These are phyloP conservation scores for Blastocystis sp. DNA, from an alignment of 352 stramenopile species.

Conservation along the genomic window DNA sequence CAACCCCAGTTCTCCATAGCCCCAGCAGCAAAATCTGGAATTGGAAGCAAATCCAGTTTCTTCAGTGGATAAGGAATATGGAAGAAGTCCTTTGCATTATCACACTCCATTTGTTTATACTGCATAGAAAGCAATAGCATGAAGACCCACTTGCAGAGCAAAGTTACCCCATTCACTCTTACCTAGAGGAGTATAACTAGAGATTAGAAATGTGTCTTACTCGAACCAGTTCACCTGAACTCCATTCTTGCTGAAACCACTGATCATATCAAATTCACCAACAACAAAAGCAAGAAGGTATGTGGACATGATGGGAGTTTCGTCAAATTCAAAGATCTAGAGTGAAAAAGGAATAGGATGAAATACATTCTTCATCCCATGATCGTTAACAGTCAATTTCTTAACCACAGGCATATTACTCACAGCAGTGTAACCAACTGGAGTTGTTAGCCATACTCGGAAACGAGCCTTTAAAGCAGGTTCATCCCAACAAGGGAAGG, in stretches of 20 bases:
- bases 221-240: constrained; percentile 71
- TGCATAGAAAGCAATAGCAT: constrained; percentile 74
- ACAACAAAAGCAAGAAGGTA: constrained; percentile 90
- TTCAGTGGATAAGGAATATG: constrained; percentile 84
- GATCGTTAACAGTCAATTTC: constrained; percentile 66
- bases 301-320: constrained; percentile 89
- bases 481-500: constrained; percentile 95
- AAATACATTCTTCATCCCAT: constrained; percentile 63
- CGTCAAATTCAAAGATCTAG: constrained; percentile 63
- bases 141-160: constrained; percentile 75
- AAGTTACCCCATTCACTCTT: constrained; percentile 81
- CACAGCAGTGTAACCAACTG: constrained; percentile 80
- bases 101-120: not conserved
- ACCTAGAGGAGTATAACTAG: constrained; percentile 85
- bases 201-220: constrained; percentile 45
- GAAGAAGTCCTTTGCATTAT: constrained; percentile 73
- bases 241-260: constrained; percentile 76
- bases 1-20: constrained; percentile 89
- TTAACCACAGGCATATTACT: constrained; percentile 89
- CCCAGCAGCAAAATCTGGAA: constrained; percentile 87
- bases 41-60: constrained; percentile 94
- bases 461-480: constrained; percentile 89
- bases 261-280: constrained; percentile 87
- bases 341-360: not conserved
- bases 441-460: constrained; percentile 80